A percentile compares a stretch with the other conserved stretches of the same genome.
These are phyloP conservation scores for Calonectria pteridis DNA, from an alignment of 2,329 filamentous ascomycete species.

Conservation along the genomic window DNA sequence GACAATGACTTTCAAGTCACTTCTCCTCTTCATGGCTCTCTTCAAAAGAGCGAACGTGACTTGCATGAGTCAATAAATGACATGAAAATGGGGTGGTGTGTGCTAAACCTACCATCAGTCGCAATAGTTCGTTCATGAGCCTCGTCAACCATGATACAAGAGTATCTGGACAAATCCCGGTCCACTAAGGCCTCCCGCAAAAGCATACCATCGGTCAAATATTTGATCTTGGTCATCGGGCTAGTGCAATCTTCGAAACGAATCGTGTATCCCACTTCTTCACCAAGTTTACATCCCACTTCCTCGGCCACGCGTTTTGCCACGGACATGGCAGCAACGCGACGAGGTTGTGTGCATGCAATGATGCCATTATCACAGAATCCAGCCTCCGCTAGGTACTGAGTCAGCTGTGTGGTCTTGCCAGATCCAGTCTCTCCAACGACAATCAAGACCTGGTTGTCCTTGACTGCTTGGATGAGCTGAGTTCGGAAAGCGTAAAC, in stretches of 20 bases:
- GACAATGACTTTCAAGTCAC: slow-evolving; percentile 94
- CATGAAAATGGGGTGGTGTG: not conserved
- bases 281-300: slow-evolving; percentile 89
- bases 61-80: not conserved
- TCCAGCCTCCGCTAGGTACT: slow-evolving; percentile 93
- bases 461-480: slow-evolving; percentile 85
- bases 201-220: slow-evolving; percentile 99
- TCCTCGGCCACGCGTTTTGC: slow-evolving; percentile 97
- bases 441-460: slow-evolving; percentile 94
- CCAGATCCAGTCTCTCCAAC: slow-evolving; percentile 97
- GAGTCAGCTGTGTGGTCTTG: slow-evolving; percentile 96
- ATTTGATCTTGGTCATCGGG: slow-evolving; percentile 93
- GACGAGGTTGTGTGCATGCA: slow-evolving; percentile 95
- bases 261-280: slow-evolving; percentile 97
- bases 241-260: slow-evolving; percentile 96
- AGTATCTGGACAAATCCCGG: slow-evolving; percentile 88
- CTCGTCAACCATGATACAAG: slow-evolving; percentile 97
- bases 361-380: slow-evolving; percentile 91
- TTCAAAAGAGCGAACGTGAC: slow-evolving; percentile 93
- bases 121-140: slow-evolving; percentile 97
- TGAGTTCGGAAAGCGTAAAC: slow-evolving; percentile 91
- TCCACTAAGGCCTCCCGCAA: slow-evolving; percentile 95
- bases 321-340: slow-evolving; percentile 97
- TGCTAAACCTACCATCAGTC: slow-evolving; percentile 74
- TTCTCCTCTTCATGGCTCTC: slow-evolving; percentile 87